Evolutionary conservation across 371 early-diverging fungal species (phyloP).

Genomic region (Actinomortierella wolfii): DNA sequence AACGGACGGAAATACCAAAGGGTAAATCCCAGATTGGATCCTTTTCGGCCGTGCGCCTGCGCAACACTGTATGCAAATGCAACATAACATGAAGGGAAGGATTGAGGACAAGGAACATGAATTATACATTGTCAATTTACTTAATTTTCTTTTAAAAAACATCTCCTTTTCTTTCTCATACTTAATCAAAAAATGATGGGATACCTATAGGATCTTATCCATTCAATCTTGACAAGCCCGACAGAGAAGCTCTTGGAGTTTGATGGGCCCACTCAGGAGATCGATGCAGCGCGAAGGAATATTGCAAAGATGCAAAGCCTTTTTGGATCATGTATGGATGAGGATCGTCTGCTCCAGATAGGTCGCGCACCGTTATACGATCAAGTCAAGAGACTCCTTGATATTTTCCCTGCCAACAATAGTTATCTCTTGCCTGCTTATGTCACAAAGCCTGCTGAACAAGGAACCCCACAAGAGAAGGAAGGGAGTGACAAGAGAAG

Average conservation of each 20-base stretch:
- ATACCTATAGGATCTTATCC: slow-evolving; percentile 30
- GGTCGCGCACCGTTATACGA: slow-evolving; percentile 55
- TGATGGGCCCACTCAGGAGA: slow-evolving; percentile 46
- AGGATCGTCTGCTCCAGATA: slow-evolving; percentile 48
- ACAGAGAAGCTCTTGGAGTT: slow-evolving; percentile 4
- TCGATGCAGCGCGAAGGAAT: slow-evolving; percentile 50
- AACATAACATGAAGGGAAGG: slow-evolving; percentile 37
- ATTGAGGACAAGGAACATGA: slow-evolving; percentile 19
- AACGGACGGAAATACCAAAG: slow-evolving; percentile 54
- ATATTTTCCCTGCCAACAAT: slow-evolving; percentile 28
- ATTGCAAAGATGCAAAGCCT: slow-evolving; percentile 54
- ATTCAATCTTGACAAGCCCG: slow-evolving; percentile 20
- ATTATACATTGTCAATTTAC: slow-evolving; percentile 25
- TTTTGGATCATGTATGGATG: slow-evolving; percentile 63
- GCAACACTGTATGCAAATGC: slow-evolving; percentile 48
- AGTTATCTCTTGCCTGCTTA: slow-evolving; percentile 11
- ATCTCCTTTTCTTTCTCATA: background rate
- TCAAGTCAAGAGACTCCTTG: slow-evolving; percentile 44
- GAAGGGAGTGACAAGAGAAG: background rate
- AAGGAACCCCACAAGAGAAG: slow-evolving; percentile 14
- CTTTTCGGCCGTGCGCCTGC: slow-evolving; percentile 49
- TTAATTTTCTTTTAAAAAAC: slow-evolving; percentile 16
- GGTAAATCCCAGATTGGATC: slow-evolving; percentile 52
- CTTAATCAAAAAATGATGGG: background rate
- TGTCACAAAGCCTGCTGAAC: background rate